A percentile compares a stretch with the other conserved stretches of the same genome.
phyloP scores from a whole-genome alignment of 2,329 filamentous ascomycete species.

The Westerdykella aurantiaca region DNA sequence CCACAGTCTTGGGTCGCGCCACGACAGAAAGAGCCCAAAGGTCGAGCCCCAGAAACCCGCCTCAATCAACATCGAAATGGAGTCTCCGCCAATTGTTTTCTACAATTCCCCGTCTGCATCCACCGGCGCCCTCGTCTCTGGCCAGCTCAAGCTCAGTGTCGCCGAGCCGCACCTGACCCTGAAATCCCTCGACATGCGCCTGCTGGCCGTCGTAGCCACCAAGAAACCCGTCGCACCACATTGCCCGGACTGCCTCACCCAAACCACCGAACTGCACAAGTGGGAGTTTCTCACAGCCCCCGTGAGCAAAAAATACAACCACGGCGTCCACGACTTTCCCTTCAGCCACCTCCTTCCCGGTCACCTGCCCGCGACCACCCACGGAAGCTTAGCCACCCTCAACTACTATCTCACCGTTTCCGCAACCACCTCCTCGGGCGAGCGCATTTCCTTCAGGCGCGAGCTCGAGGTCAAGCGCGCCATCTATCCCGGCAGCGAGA shows the following conservation, averaged over 20 bases:
- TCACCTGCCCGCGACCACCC: slow-evolving; percentile 75
- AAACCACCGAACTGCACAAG: slow-evolving; percentile 66
- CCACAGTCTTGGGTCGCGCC: slow-evolving; percentile 23
- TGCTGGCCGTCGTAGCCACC: slow-evolving; percentile 65
- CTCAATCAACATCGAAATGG: slow-evolving; percentile 59
- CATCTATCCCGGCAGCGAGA: slow-evolving; percentile 70
- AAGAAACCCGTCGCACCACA: slow-evolving; percentile 77
- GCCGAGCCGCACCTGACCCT: slow-evolving; percentile 60
- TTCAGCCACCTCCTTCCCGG: slow-evolving; percentile 85
- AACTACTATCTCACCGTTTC: slow-evolving; percentile 63
- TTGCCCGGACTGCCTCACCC: slow-evolving; percentile 69
- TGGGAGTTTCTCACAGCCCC: slow-evolving; percentile 62
- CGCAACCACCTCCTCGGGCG: slow-evolving; percentile 53
- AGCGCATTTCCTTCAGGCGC: slow-evolving; percentile 60
- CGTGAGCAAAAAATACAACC: slow-evolving; percentile 19
- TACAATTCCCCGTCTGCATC: slow-evolving; percentile 70
- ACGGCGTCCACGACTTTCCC: slow-evolving; percentile 70
- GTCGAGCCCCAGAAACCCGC: slow-evolving; percentile 41
- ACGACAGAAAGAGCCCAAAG: slow-evolving; percentile 33
- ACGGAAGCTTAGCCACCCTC: slow-evolving; percentile 66
- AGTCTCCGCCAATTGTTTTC: slow-evolving; percentile 82
- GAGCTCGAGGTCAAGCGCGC: slow-evolving; percentile 72
- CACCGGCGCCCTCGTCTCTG: slow-evolving; percentile 78
- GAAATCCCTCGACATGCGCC: slow-evolving; percentile 64
- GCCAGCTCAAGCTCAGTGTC: slow-evolving; percentile 70